These are phyloP conservation scores for Eucalyptus marginata DNA, from an alignment of 345 rosid species.

Conservation along the genomic window DNA sequence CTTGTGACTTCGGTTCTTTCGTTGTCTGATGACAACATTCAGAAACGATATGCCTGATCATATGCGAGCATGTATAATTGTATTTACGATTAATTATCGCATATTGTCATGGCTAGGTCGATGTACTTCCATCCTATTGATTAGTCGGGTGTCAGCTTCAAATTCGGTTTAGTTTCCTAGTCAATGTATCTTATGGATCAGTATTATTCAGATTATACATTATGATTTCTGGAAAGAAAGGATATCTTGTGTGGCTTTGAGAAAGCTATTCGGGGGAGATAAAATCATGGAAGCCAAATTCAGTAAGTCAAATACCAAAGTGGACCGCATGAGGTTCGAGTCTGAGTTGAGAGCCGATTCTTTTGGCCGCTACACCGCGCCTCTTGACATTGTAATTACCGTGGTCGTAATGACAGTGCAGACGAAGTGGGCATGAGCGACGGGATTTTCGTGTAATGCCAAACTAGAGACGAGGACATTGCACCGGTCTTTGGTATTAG, in stretches of 20 bases:
- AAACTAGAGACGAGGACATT: not conserved
- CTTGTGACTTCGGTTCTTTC: not conserved
- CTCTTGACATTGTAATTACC: not conserved
- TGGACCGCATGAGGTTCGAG: not conserved
- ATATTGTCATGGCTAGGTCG: not conserved
- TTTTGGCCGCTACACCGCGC: not conserved
- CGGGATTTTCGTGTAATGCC: not conserved
- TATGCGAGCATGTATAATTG: not conserved
- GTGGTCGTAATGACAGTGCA: not conserved
- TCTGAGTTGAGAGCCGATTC: not conserved
- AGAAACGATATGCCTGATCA: not conserved
- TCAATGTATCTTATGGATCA: not conserved
- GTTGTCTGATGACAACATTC: not conserved
- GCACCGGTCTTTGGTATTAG: not conserved
- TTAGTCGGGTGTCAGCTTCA: not conserved
- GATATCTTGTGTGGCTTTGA: not conserved
- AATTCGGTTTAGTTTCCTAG: not conserved
- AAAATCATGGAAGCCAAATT: no score
- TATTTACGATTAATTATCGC: not conserved
- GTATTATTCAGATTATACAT: not conserved
- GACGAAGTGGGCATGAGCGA: not conserved
- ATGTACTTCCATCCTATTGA: not conserved
- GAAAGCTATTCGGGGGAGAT: no score
- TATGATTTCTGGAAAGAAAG: not conserved
- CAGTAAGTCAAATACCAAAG: not conserved